Percentiles rank a stretch among this genome's conserved stretches.
Conservation (phyloP, 31 red algal species). For the Asparagopsis taxiformis region DNA sequence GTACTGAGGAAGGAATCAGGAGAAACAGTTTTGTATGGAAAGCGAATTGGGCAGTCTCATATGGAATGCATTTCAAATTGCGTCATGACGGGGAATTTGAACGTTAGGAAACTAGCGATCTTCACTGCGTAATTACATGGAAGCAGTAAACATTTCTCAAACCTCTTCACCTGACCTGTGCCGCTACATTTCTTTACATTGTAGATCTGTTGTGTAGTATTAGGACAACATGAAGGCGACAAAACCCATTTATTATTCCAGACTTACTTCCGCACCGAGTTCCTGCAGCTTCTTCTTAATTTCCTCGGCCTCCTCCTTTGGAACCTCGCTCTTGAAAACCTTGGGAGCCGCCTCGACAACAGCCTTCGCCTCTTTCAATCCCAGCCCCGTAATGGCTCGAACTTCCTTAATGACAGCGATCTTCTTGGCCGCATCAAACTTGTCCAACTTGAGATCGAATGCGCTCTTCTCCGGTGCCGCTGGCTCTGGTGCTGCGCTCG, state of each 20-base stretch:
- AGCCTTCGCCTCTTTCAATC: constrained; percentile 98
- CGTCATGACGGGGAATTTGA: too few species aligned
- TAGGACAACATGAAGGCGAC: too few species aligned
- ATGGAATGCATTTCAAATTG: too few species aligned
- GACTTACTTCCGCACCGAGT: constrained; percentile 77
- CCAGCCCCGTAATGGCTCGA: constrained; percentile 86
- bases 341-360: constrained; percentile 98
- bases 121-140: too few species aligned
- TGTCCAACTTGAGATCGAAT: constrained; percentile 91
- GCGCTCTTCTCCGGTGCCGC: constrained; percentile 85
- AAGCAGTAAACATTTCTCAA: too few species aligned
- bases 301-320: constrained; percentile 95
- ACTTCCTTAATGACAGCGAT: constrained; percentile 99
- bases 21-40: constrained; percentile 6
- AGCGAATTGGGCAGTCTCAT: background rate
- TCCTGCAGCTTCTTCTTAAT: constrained; percentile 83
- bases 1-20: constrained; percentile 29
- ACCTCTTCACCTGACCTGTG: too few species aligned
- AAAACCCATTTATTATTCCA: too few species aligned
- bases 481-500: constrained; percentile 43
- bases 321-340: constrained; percentile 85
- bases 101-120: too few species aligned
- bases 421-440: constrained; percentile 96
- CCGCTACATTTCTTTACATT: too few species aligned
- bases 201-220: too few species aligned